These are phyloP conservation scores for Pseudomonodictys pantanalensis DNA, from an alignment of 495 filamentous ascomycete genomes.

Conservation along the genomic window DNA sequence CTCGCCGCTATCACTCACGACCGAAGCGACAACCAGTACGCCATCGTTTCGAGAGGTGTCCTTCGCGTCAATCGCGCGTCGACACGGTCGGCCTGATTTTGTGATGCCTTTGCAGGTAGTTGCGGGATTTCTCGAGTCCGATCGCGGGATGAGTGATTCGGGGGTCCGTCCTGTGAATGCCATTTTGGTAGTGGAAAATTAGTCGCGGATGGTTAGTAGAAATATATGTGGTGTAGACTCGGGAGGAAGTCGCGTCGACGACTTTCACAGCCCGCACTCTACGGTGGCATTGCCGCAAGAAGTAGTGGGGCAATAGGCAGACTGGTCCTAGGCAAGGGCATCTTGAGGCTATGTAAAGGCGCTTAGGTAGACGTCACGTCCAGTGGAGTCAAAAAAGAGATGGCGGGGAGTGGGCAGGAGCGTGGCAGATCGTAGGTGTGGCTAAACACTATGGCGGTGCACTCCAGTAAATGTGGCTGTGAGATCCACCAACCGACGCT, in stretches of 20 bases:
- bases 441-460: constrained; percentile 12
- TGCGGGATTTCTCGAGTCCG: constrained; percentile 78
- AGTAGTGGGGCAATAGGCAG: neutral
- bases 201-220: neutral
- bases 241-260: neutral
- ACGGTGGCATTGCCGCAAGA: constrained; percentile 2
- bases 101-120: constrained; percentile 89
- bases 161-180: constrained; percentile 64
- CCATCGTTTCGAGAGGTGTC: constrained; percentile 40
- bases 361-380: constrained; percentile 2
- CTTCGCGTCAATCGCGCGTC: constrained; percentile 58
- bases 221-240: neutral
- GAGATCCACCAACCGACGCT: neutral
- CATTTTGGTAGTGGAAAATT: constrained; percentile 12
- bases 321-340: neutral
- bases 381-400: neutral
- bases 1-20: constrained; percentile 42
- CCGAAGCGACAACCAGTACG: constrained; percentile 43
- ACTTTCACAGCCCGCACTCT: neutral
- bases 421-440: constrained; percentile 13
- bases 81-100: constrained; percentile 70
- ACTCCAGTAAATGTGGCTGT: neutral
- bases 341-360: constrained; percentile 11
- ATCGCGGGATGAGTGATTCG: constrained; percentile 70
- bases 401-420: constrained; percentile 11